Conservation (phyloP, 2,329 filamentous ascomycete genomes). For the Fusarium devonianum region DNA sequence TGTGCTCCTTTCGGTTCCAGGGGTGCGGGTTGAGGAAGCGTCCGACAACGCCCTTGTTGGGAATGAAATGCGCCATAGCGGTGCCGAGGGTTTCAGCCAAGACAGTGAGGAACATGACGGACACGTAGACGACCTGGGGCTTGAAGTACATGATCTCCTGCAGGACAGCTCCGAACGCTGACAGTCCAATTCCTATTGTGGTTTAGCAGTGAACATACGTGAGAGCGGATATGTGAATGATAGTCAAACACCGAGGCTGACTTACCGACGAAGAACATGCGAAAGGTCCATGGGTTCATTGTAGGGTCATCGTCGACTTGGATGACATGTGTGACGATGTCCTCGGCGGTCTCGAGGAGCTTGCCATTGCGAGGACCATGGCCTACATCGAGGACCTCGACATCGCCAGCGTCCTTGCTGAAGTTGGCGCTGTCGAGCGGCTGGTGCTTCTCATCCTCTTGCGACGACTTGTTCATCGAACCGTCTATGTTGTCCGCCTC, state of each 20-base stretch:
- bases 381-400: slow-evolving; percentile 12
- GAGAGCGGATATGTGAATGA: no score
- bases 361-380: neutral
- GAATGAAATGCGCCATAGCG: slow-evolving; percentile 17
- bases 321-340: slow-evolving; percentile 37
- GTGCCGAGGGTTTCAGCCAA: slow-evolving; percentile 28
- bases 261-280: slow-evolving; percentile 34
- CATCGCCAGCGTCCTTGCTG: slow-evolving; percentile 7
- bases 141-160: slow-evolving; percentile 40
- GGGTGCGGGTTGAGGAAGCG: slow-evolving; percentile 29
- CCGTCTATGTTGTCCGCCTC: no score
- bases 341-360: slow-evolving; percentile 24
- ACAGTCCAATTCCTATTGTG: slow-evolving; percentile 27
- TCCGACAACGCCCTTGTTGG: slow-evolving; percentile 17
- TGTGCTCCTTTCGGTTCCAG: slow-evolving; percentile 42
- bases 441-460: no score
- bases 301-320: slow-evolving; percentile 36
- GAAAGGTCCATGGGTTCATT: slow-evolving; percentile 37
- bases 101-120: slow-evolving; percentile 37
- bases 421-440: no score
- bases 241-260: no score
- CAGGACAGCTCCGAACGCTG: slow-evolving; percentile 32
- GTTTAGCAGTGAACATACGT: no score
- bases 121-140: slow-evolving; percentile 35
- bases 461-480: no score